Evolutionary conservation across 257 asterid genomes (phyloP), one percentile per base, ranked within the genome.

Genomic region (Asclepias syriaca): DNA sequence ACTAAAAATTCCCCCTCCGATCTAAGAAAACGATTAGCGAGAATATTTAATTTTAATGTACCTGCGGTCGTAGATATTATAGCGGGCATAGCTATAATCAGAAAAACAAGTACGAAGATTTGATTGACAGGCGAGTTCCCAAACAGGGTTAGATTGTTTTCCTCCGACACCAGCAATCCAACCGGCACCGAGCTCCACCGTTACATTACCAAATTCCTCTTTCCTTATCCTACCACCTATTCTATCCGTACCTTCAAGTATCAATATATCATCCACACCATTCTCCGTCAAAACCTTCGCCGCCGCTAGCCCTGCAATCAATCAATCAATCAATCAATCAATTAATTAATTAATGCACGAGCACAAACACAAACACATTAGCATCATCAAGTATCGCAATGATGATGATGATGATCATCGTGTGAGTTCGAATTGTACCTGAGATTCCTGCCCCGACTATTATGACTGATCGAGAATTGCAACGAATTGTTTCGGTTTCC

Each of bases 121-220:
- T 14, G 85, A 83, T 68, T 83, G 85, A 6, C 85, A 75, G 1
- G 98, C 90, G 27, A 93, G 87, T 64, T 93, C 97, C 98, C 98
- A 93, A 4, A 93, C 91, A 0, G 98, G 98, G 55, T 93, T 93
- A 6, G 89, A 57, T 69, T 81, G 84, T 72, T 86, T 72, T 1
- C 98, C 98, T 27, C 98, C 98, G 77, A 93, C 98, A 6, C 98
- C 98, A 76, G 98, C 91, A 72, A 93, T 84, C 98, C 98, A 93
- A 16, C 98, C 98, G 71, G 97, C 98, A 46, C 98, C 98, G 72
- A 90, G 90, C 79, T 93, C 98, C 79, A 89, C 98, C 80, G 94
- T 81, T 22, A 86, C 91, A 75, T 92, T 96, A 55, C 95, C 91
- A 67, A 93, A 93, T 57, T 83, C 75, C 80, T 93, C 97, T 87